Conservation (phyloP, 202 grass and related monocot species). For the Dendrocalamus latiflorus region DNA sequence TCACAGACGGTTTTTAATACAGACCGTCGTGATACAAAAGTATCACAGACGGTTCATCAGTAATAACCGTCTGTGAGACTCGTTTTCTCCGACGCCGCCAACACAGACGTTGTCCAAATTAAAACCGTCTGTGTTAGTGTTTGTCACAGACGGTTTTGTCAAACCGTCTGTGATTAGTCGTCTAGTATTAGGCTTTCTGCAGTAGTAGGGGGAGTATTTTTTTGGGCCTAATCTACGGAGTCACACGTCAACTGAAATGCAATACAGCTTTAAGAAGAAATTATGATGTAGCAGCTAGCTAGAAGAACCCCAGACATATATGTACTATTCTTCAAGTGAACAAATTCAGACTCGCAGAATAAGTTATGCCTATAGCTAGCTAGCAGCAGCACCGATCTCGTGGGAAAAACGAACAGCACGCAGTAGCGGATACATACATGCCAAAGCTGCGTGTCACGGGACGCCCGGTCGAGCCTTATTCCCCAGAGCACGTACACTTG, state of each 20-base stretch:
- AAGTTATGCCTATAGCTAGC: neutral
- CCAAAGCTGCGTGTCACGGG: slow-evolving; percentile 42
- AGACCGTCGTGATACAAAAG: too few species aligned
- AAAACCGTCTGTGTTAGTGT: too few species aligned
- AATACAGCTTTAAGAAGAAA: neutral
- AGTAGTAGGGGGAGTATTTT: too few species aligned
- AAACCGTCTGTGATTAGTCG: too few species aligned
- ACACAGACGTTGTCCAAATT: too few species aligned
- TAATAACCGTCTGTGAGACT: too few species aligned
- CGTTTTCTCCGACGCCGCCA: too few species aligned
- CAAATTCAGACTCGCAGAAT: neutral
- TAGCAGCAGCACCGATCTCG: neutral
- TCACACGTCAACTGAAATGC: neutral
- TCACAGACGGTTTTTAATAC: too few species aligned
- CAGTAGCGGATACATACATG: neutral
- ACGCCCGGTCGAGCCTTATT: slow-evolving; percentile 22
- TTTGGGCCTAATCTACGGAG: neutral
- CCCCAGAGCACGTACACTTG: slow-evolving; percentile 27
- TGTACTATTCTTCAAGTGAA: neutral
- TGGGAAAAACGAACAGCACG: neutral
- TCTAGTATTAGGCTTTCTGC: too few species aligned
- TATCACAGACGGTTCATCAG: too few species aligned
- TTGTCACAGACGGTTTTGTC: too few species aligned
- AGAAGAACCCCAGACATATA: neutral
- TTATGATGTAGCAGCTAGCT: neutral